Conservation (phyloP, 345 rosid species). For the Angophora floribunda region DNA sequence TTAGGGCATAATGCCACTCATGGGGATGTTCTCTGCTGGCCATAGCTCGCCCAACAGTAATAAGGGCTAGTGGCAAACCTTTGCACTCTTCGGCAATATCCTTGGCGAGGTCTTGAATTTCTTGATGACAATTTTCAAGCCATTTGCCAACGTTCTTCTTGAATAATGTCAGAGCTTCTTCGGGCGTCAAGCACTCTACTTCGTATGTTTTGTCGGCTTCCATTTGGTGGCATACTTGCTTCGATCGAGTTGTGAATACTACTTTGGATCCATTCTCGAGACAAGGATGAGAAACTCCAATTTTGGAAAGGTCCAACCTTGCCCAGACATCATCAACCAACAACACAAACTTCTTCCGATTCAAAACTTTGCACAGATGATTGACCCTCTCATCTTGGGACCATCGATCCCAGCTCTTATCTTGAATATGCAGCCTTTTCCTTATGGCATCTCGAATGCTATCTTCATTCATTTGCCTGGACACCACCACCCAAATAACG, state of each 20-base stretch:
- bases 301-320: background rate
- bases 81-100: background rate
- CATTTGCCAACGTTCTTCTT: background rate
- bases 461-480: background rate
- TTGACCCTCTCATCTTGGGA: background rate
- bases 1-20: background rate
- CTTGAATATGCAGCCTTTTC: too few relatives aligned
- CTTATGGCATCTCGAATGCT: background rate
- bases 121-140: background rate
- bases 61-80: slow-evolving; percentile 13
- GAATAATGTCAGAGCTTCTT: background rate
- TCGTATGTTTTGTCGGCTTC: background rate
- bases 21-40: background rate
- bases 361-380: rapidly evolving
- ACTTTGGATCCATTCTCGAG: background rate
- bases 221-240: background rate
- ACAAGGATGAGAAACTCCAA: background rate
- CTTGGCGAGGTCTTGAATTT: background rate
- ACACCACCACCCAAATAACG: background rate
- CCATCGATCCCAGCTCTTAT: background rate
- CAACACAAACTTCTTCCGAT: background rate
- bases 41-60: slow-evolving; percentile 8
- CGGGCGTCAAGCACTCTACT: background rate
- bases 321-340: background rate
- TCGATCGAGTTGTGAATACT: background rate